These are phyloP conservation scores for Arbutus unedo DNA, from an alignment of 148 eudicot genomes.

Conservation along the genomic window DNA sequence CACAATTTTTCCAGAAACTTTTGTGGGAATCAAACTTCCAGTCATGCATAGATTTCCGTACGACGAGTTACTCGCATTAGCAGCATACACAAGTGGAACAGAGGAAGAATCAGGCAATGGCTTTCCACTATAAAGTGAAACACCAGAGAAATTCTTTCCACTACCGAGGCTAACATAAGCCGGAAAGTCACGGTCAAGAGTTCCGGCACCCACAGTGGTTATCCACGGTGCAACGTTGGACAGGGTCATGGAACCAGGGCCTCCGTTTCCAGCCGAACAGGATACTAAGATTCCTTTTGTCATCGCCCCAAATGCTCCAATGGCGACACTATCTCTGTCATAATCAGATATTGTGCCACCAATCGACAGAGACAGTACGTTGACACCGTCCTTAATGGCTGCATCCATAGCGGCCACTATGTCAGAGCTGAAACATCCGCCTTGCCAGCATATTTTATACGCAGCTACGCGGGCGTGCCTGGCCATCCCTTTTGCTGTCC, in stretches of 20 bases:
- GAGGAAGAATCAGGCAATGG: constrained; percentile 35
- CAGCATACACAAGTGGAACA: constrained; percentile 56
- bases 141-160: constrained; percentile 59
- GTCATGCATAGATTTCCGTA: constrained; percentile 55
- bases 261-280: constrained; percentile 75
- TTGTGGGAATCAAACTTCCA: constrained; percentile 40
- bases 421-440: constrained; percentile 72
- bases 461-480: constrained; percentile 61
- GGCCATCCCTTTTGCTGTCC: constrained; percentile 88
- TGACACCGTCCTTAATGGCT: constrained; percentile 73
- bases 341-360: constrained; percentile 64
- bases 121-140: constrained; percentile 70
- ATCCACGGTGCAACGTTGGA: constrained; percentile 93
- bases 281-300: constrained; percentile 64
- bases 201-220: constrained; percentile 80
- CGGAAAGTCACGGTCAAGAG: constrained; percentile 79
- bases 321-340: constrained; percentile 52
- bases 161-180: constrained; percentile 56
- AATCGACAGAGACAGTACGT: constrained; percentile 66
- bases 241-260: constrained; percentile 55
- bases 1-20: constrained; percentile 75
- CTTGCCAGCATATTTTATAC: constrained; percentile 78
- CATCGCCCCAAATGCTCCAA: constrained; percentile 72
- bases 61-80: constrained; percentile 47
- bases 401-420: constrained; percentile 80